Percentiles rank a stretch among this genome's conserved stretches.
Conservation (phyloP, 495 filamentous ascomycete species). For the Evansstolkia leycettana region DNA sequence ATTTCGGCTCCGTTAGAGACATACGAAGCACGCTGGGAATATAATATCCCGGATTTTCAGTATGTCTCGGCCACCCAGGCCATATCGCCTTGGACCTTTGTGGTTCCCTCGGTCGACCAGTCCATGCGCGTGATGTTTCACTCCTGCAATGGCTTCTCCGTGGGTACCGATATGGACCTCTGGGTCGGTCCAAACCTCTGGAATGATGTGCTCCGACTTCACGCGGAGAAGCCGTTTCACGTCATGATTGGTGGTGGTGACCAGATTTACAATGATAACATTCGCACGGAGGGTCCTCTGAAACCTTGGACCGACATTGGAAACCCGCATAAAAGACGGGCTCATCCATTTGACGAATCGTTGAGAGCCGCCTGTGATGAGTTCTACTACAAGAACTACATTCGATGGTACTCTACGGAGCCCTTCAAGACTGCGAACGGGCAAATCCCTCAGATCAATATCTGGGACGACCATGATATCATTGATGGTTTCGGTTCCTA, state of each 20-base stretch:
- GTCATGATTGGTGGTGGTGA: slow-evolving; percentile 95
- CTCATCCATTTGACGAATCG: slow-evolving; percentile 60
- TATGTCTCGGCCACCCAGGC: slow-evolving; percentile 26
- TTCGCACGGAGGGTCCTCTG: slow-evolving; percentile 72
- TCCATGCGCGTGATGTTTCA: slow-evolving; percentile 95
- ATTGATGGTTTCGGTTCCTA: slow-evolving; percentile 93
- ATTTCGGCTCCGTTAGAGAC: slow-evolving; percentile 38
- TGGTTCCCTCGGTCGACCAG: slow-evolving; percentile 61
- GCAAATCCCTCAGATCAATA: slow-evolving; percentile 82
- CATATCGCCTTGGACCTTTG: slow-evolving; percentile 43
- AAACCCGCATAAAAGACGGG: slow-evolving; percentile 72
- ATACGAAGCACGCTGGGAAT: slow-evolving; percentile 38
- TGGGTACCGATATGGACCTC: slow-evolving; percentile 76
- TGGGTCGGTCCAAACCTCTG: slow-evolving; percentile 76
- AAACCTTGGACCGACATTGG: slow-evolving; percentile 65
- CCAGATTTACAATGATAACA: slow-evolving; percentile 89
- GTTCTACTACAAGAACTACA: slow-evolving; percentile 84
- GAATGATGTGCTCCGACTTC: slow-evolving; percentile 75
- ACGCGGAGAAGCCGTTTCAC: slow-evolving; percentile 65
- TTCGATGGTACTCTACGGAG: slow-evolving; percentile 72
- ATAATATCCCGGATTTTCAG: slow-evolving; percentile 29
- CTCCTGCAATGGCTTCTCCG: slow-evolving; percentile 92
- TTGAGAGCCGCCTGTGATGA: slow-evolving; percentile 71
- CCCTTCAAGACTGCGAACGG: slow-evolving; percentile 77
- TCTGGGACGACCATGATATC: slow-evolving; percentile 92